phyloP scores from a whole-genome alignment of 2,329 filamentous ascomycete genomes.

The Hypoxylon sp. region DNA sequence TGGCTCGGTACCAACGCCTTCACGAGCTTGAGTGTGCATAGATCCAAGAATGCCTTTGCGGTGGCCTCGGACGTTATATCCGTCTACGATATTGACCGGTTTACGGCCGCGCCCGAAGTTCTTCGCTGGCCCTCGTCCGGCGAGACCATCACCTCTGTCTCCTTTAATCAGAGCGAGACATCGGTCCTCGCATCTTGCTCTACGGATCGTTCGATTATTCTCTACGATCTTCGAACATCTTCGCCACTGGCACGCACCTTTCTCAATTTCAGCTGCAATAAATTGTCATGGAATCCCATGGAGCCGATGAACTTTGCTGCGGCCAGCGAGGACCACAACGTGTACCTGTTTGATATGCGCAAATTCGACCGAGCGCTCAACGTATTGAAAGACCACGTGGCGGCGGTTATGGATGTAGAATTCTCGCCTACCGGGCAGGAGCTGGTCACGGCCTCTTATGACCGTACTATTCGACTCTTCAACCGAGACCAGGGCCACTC shows the following conservation, averaged over 20 bases:
- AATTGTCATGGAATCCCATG: constrained; percentile 93
- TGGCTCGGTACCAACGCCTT: constrained; percentile 87
- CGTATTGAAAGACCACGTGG: constrained; percentile 64
- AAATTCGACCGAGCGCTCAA: constrained; percentile 89
- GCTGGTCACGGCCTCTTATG: constrained; percentile 86
- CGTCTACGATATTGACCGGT: constrained; percentile 86
- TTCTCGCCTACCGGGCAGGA: constrained; percentile 95
- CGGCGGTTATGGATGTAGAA: constrained; percentile 95
- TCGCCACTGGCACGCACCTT: constrained; percentile 83
- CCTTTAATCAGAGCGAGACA: constrained; percentile 94
- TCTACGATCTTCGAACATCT: constrained; percentile 91
- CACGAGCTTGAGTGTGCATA: constrained; percentile 83
- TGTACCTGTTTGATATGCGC: constrained; percentile 90
- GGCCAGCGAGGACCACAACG: constrained; percentile 89
- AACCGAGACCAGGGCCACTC: constrained; percentile 81
- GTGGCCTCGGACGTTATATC: constrained; percentile 76
- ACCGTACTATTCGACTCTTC: constrained; percentile 88
- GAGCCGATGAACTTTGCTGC: constrained; percentile 95
- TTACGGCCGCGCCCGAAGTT: constrained; percentile 81
- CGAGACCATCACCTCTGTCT: constrained; percentile 87
- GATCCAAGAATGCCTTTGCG: constrained; percentile 80
- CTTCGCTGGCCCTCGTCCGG: constrained; percentile 86
- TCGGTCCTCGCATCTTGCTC: constrained; percentile 87
- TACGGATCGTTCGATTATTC: constrained; percentile 83
- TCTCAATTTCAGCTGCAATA: constrained; percentile 83